phyloP scores from a whole-genome alignment of 768 basidiomycete species.

The Lentinula sp. region DNA sequence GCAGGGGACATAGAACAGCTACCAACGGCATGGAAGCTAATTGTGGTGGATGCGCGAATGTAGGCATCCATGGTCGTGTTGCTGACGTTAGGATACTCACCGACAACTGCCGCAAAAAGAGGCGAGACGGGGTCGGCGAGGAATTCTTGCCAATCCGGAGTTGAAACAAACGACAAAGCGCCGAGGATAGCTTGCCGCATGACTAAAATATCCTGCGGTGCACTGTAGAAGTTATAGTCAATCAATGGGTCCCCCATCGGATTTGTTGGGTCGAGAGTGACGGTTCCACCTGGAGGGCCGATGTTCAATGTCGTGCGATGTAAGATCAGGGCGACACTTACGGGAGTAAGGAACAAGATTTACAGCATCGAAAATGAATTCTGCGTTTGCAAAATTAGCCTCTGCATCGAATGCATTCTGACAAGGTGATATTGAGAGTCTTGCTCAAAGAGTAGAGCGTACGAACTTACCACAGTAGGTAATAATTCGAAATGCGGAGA shows the following conservation, averaged over 20 bases:
- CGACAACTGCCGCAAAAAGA: background rate
- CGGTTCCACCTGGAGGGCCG: conserved; percentile 14
- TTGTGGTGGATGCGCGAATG: conserved; percentile 2
- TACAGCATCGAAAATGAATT: background rate
- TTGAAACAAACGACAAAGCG: conserved; percentile 19
- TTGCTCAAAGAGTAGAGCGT: background rate
- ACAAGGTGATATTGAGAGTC: background rate
- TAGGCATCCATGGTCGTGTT: background rate
- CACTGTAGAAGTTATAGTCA: conserved; percentile 15
- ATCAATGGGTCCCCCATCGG: conserved; percentile 20
- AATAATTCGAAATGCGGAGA: conserved; percentile 24
- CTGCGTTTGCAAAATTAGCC: background rate
- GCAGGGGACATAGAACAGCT: conserved; percentile 11
- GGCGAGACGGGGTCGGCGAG: conserved; percentile 13
- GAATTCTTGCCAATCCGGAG: conserved; percentile 21
- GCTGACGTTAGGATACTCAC: background rate
- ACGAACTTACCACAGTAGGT: conserved; percentile 4
- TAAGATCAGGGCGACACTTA: background rate
- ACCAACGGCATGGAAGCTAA: conserved; percentile 11
- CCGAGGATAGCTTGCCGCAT: conserved; percentile 21
- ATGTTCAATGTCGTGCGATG: background rate
- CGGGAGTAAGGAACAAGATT: conserved; percentile 10
- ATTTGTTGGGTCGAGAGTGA: conserved; percentile 19
- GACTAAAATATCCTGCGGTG: conserved; percentile 17
- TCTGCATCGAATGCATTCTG: conserved; percentile 4